Evolutionary conservation across 768 basidiomycete species (phyloP).

Genomic region (Boletus reticulatus): DNA sequence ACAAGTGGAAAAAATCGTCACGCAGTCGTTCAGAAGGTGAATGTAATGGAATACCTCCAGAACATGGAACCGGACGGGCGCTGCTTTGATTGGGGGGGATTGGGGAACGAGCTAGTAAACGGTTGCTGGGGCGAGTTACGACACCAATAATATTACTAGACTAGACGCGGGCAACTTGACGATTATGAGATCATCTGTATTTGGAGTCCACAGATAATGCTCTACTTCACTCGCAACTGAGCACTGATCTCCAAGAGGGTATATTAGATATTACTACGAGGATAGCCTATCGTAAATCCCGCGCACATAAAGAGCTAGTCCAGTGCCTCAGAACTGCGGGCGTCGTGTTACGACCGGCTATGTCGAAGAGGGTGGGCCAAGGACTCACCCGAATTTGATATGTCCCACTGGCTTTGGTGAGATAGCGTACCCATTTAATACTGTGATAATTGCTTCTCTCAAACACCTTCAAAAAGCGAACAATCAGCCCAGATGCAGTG

Average conservation of each 20-base stretch:
- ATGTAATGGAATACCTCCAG: slow-evolving; percentile 40
- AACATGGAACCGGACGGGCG: slow-evolving; percentile 38
- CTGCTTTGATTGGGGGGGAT: slow-evolving; percentile 9
- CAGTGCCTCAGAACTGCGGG: slow-evolving; percentile 27
- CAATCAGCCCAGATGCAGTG: slow-evolving; percentile 92
- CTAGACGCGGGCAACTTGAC: not conserved
- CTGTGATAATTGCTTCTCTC: slow-evolving; percentile 95
- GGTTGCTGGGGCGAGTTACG: slow-evolving; percentile 22
- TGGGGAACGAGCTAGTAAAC: slow-evolving; percentile 9
- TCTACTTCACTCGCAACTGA: not conserved
- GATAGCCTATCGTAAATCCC: slow-evolving; percentile 27
- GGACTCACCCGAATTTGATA: slow-evolving; percentile 90
- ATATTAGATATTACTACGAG: slow-evolving; percentile 25
- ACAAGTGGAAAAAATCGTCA: slow-evolving; percentile 6
- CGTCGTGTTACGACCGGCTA: not conserved
- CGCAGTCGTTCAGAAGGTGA: not conserved
- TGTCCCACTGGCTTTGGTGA: slow-evolving; percentile 89
- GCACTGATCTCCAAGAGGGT: slow-evolving; percentile 18
- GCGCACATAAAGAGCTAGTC: slow-evolving; percentile 15
- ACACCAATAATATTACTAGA: slow-evolving; percentile 4
- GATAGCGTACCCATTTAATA: slow-evolving; percentile 93
- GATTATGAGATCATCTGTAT: slow-evolving; percentile 25
- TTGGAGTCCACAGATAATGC: slow-evolving; percentile 19
- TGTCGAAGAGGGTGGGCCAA: not conserved
- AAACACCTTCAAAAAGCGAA: slow-evolving; percentile 97